These are phyloP conservation scores for Lanzia echinophila DNA, from an alignment of 2,329 filamentous ascomycete genomes.

Conservation along the genomic window DNA sequence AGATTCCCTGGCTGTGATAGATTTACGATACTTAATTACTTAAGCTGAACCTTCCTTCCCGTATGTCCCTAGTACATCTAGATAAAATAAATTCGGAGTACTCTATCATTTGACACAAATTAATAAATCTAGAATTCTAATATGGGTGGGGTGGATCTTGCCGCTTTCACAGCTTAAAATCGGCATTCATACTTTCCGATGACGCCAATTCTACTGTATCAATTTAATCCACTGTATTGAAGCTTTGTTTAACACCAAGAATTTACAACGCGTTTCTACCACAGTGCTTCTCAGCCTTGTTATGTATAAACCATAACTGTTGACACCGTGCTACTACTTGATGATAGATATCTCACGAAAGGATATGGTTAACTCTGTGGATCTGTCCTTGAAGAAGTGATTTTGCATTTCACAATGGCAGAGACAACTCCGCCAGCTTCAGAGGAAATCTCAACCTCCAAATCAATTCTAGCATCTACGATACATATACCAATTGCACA, in stretches of 20 bases:
- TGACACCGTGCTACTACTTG: not conserved
- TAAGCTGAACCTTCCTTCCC: too few species aligned
- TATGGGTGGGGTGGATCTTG: not conserved
- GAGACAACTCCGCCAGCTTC: not conserved
- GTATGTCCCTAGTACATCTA: too few species aligned
- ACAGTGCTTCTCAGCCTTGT: not conserved
- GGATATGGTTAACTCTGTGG: not conserved
- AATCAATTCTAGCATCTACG: conserved; percentile 17
- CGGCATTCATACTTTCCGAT: not conserved
- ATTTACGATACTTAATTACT: too few species aligned
- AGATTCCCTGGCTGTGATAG: too few species aligned
- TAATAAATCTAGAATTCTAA: not conserved
- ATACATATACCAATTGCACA: conserved; percentile 48
- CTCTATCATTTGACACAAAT: too few species aligned
- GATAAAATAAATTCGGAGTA: too few species aligned
- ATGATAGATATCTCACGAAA: not conserved
- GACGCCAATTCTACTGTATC: not conserved
- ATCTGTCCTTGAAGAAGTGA: not conserved
- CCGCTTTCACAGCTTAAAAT: not conserved
- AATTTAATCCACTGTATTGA: too few species aligned
- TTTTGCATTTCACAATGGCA: not conserved
- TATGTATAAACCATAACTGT: not conserved
- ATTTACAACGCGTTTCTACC: conserved; percentile 6
- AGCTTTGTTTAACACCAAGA: conserved; percentile 4
- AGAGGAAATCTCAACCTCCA: not conserved